Evolutionary conservation across 495 filamentous ascomycete genomes (phyloP), one percentile per base, ranked within the genome.

Genomic region (Hapsidospora chrysogenum): DNA sequence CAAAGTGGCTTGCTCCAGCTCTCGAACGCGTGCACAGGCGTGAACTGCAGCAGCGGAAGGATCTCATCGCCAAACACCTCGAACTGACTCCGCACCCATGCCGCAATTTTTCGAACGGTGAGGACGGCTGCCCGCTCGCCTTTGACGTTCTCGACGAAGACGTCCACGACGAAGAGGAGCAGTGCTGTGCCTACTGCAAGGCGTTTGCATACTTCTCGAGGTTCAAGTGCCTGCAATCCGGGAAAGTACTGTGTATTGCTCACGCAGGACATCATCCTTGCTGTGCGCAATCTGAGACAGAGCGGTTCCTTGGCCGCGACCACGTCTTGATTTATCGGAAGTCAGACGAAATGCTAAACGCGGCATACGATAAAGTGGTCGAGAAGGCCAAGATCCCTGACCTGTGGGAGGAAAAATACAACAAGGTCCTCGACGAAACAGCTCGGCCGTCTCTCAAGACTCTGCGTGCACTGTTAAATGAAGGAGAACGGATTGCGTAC

Each of bases 401-500:
- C 48, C 65, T 72, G 10, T 99, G 89, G 89, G 73, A 78, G 31
- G 80, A 92, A 29, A 96, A 95, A 57, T 73, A 92, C 41, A 73
- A 87, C 47, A 84, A 74, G 43, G 63, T 78, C 13, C 65, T 96
- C 39, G 78, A 84, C 38, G 79, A 92, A 41, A 80, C 78, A 42
- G 70, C 79, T 13, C 81, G 69, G 34, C 92, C 92, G 36, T 72
- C 82, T 38, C 65, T 99, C 27, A 96, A 94, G 61, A 61, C 74
- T 46, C 66, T 96, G 44, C 80, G 85, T 43, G 72, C 70, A 36
- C 70, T 99, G 35, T 64, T 96, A 18, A 78, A 68, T 55, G 89
- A 99, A 69, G 89, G 92, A 57, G 89, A 99, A 60, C 84, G 83
- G 63, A 96, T 96, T 52, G 85, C 86, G 39, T 94, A 82, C 65